Base-by-base conservation (phyloP, 148 eudicot genomes). In the Silene conica region DNA sequence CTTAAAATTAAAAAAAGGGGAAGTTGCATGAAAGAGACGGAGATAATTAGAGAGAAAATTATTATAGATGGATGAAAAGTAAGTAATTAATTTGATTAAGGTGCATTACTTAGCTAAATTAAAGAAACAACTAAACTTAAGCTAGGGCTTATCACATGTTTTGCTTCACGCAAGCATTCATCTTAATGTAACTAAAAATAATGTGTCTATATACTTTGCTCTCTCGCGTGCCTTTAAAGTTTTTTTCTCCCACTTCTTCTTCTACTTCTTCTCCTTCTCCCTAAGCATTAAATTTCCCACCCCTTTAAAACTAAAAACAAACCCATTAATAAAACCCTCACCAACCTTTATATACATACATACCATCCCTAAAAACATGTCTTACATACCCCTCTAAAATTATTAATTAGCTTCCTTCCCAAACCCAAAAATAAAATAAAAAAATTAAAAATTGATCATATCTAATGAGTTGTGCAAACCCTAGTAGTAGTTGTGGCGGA, bases 131-230 rank as follows among this genome's bases (percentile, higher is more conserved):
- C 34, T 74, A 73, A 62, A 70, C 55, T 70, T 54, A 70, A 73
- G 70, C 81, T 65, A 85, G 77, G 87, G 88, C 85, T 89, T 85
- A 87, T 81, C 85, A 79, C 88, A 85, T 89, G 92, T 81, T 81
- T 93, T 93, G 97, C 97, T 91, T 93, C 97, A 93, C 97, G 98
- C 96, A 93, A 93, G 77, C 91, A 85, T 80, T 74, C 91, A 85
- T 80, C 90, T 86, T 81, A 65, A 74, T 71, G 54, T 67, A 52
- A 28, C 25, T 73, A 38, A 38, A 38, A 38, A 38, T 38, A 50
- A 50, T 50, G 55, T 50, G 55, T 34, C 9, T 8, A 9, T 66
- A 6, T 23, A 50, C 78, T 87, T 89, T 88, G 89, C 89, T 88
- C 84, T 86, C 77, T 89, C 90, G 88, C 96, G 88, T 93, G 92